These are phyloP conservation scores for Suillus americanus DNA, from an alignment of 768 basidiomycete species.

Conservation along the genomic window DNA sequence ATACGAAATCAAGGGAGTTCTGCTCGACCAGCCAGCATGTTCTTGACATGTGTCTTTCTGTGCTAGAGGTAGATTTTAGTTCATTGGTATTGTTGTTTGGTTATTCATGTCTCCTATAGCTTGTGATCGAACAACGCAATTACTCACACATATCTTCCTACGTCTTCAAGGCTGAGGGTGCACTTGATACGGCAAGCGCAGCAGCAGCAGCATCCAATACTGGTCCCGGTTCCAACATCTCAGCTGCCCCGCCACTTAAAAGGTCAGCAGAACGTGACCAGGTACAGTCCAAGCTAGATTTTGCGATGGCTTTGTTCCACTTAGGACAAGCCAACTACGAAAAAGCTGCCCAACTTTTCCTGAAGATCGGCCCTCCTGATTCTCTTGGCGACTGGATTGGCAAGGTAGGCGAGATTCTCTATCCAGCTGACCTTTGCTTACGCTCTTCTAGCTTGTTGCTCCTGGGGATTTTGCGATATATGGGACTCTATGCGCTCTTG, in stretches of 20 bases:
- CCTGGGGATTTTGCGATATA: conserved; percentile 87
- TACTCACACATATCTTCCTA: conserved; percentile 89
- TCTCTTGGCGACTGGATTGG: conserved; percentile 79
- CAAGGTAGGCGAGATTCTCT: conserved; percentile 43
- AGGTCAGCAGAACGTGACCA: conserved; percentile 60
- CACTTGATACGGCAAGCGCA: conserved; percentile 62
- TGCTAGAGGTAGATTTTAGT: conserved; percentile 61
- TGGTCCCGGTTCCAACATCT: conserved; percentile 18
- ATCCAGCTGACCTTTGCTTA: not conserved
- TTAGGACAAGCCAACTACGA: conserved; percentile 74
- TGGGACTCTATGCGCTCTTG: conserved; percentile 80
- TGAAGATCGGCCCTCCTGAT: conserved; percentile 63
- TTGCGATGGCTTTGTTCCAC: conserved; percentile 76
- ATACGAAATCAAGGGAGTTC: conserved; percentile 90
- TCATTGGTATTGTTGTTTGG: not conserved
- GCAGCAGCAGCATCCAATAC: conserved; percentile 38
- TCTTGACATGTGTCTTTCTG: conserved; percentile 88
- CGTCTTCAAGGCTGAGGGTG: conserved; percentile 93
- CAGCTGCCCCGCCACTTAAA: conserved; percentile 31
- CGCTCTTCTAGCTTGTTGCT: conserved; percentile 59
- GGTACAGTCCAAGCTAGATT: conserved; percentile 75
- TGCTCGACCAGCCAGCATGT: conserved; percentile 89
- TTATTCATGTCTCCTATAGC: conserved; percentile 38
- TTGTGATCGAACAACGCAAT: conserved; percentile 83
- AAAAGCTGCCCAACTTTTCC: conserved; percentile 73